Evolutionary conservation across 192 early-diverging fungal species (phyloP).

Genomic region (Phycomyces blakesleeanus): DNA sequence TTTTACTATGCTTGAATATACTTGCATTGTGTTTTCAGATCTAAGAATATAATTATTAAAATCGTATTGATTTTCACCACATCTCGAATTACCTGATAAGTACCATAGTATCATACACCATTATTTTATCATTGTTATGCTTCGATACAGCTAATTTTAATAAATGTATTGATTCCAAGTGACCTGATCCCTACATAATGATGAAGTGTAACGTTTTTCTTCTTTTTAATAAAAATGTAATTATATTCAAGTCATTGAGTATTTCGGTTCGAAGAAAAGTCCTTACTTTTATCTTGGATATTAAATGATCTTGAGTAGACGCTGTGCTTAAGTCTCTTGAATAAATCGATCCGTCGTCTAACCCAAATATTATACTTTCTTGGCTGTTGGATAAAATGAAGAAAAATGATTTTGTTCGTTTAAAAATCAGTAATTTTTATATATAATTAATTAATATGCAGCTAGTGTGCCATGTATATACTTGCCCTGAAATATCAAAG

Average conservation of each 20-base stretch:
- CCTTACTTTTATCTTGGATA: background rate
- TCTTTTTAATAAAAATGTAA: background rate
- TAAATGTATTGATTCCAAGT: background rate
- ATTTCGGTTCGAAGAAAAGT: background rate
- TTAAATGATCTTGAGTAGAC: background rate
- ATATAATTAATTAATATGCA: too few relatives aligned
- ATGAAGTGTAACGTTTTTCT: background rate
- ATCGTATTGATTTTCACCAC: too few relatives aligned
- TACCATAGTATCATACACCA: background rate
- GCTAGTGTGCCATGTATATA: too few relatives aligned
- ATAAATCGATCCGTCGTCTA: background rate
- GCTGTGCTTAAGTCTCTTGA: background rate
- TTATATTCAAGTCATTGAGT: too few relatives aligned
- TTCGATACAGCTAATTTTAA: background rate
- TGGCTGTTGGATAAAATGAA: background rate
- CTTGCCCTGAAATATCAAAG: too few relatives aligned
- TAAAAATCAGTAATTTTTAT: too few relatives aligned
- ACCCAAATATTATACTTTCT: background rate
- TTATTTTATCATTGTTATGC: background rate
- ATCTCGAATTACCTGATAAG: background rate
- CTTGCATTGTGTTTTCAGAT: background rate
- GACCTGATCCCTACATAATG: background rate
- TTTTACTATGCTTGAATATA: background rate
- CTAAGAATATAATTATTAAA: background rate
- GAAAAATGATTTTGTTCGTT: background rate